These are phyloP conservation scores for Diaporthe sp. DNA, from an alignment of 2,329 filamentous ascomycete species.

Conservation along the genomic window DNA sequence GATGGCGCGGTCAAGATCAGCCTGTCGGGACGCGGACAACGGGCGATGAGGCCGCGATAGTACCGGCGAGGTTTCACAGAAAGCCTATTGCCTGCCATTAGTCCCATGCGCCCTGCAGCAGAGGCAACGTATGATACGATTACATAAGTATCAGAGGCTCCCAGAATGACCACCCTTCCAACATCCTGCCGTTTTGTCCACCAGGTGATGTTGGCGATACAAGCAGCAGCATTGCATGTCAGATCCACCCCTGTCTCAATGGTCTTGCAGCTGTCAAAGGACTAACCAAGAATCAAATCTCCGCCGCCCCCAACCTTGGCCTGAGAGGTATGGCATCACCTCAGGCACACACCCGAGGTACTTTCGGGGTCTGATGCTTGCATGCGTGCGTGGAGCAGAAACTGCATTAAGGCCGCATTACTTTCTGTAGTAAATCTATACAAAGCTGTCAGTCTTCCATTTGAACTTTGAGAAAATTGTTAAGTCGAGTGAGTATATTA, in stretches of 20 bases:
- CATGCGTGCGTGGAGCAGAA: background rate
- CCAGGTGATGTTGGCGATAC: background rate
- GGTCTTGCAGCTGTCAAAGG: constrained; percentile 11
- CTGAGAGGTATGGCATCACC: constrained; percentile 7
- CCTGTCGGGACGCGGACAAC: constrained; percentile 14
- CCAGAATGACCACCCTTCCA: constrained; percentile 4
- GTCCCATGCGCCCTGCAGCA: constrained; percentile 23
- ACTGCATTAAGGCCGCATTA: constrained; percentile 47
- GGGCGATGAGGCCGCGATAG: constrained; percentile 28
- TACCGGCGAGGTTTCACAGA: constrained; percentile 29
- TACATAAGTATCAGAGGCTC: constrained; percentile 22
- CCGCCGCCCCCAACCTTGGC: constrained; percentile 15
- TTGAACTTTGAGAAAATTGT: background rate
- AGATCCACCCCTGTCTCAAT: constrained; percentile 20
- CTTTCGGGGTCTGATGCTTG: background rate
- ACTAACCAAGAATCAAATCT: background rate
- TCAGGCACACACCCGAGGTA: background rate
- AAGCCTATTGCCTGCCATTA: constrained; percentile 32
- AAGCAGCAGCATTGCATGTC: constrained; percentile 8
- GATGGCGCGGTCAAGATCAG: constrained; percentile 31
- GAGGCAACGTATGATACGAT: constrained; percentile 33
- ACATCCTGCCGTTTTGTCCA: constrained; percentile 23
- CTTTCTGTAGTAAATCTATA: constrained; percentile 70
- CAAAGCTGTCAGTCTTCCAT: constrained; percentile 41
- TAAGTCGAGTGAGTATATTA: constrained; percentile 42